Evolutionary conservation across 2,329 filamentous ascomycete species (phyloP).

Genomic region (Botrytis hyacinthi): DNA sequence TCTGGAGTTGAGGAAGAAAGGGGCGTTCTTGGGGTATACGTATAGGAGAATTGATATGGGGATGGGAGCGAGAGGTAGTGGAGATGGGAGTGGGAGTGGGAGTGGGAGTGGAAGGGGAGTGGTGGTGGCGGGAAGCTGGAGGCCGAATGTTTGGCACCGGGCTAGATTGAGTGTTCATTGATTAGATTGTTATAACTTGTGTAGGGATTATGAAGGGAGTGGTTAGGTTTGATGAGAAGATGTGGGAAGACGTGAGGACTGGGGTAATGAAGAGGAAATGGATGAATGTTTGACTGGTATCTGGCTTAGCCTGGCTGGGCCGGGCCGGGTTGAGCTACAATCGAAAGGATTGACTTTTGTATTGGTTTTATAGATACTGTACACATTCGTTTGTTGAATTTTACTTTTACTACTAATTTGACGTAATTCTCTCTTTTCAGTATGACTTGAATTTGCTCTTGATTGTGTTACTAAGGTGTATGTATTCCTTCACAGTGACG

Average conservation of each 20-base stretch:
- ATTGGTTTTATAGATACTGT: background rate
- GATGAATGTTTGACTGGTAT: background rate
- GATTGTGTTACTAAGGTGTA: no score
- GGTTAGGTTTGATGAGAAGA: no score
- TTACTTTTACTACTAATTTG: background rate
- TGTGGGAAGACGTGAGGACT: no score
- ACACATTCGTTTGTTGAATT: background rate
- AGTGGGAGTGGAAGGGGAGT: constrained; percentile 18
- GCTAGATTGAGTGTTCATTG: constrained; percentile 36
- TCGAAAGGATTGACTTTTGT: background rate
- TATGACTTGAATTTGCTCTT: background rate
- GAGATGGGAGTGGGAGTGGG: constrained; percentile 9
- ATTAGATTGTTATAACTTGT: background rate
- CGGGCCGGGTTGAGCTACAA: background rate
- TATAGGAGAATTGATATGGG: constrained; percentile 57
- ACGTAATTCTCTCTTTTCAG: background rate
- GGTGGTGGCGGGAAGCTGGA: constrained; percentile 22
- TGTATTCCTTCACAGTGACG: background rate
- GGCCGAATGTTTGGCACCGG: constrained; percentile 35
- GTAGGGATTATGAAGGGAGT: background rate
- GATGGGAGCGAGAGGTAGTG: constrained; percentile 22
- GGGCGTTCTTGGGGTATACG: constrained; percentile 86
- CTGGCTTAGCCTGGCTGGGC: background rate
- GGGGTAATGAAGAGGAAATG: background rate
- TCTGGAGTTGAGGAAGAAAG: constrained; percentile 77